Conservation (phyloP, 2,329 filamentous ascomycete genomes). For the Cercospora berteroae region DNA sequence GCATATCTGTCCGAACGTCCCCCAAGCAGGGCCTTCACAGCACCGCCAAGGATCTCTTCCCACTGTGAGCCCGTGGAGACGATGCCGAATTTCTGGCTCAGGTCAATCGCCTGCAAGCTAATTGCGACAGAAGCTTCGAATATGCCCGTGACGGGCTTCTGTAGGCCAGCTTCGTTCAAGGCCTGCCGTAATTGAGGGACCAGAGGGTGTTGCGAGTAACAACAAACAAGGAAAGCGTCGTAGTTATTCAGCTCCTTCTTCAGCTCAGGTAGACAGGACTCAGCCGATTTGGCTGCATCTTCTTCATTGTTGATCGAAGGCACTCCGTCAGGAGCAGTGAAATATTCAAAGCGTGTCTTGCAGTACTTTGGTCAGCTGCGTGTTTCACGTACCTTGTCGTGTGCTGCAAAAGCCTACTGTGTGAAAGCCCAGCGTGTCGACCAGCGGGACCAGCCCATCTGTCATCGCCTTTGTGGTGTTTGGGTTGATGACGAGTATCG, state of each 20-base stretch:
- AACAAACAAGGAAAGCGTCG: constrained; percentile 81
- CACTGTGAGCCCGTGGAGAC: constrained; percentile 84
- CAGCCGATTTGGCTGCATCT: constrained; percentile 64
- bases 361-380: neutral
- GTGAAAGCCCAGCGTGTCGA: constrained; percentile 46
- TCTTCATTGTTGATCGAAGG: constrained; percentile 74
- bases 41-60: constrained; percentile 68
- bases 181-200: constrained; percentile 50
- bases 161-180: constrained; percentile 18
- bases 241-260: constrained; percentile 49
- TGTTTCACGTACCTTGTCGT: neutral
- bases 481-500: constrained; percentile 72
- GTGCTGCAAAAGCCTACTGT: constrained; percentile 36
- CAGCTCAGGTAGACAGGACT: constrained; percentile 60
- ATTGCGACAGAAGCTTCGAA: constrained; percentile 78
- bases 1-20: constrained; percentile 55
- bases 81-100: constrained; percentile 69
- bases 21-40: constrained; percentile 65
- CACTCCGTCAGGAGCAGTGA: constrained; percentile 67
- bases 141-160: constrained; percentile 70
- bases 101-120: constrained; percentile 56
- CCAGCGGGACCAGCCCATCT: constrained; percentile 56
- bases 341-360: constrained; percentile 55
- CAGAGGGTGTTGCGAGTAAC: constrained; percentile 81
- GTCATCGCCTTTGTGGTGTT: constrained; percentile 77